These are phyloP conservation scores for Citrus unshiu DNA, from an alignment of 345 rosid species.

Conservation along the genomic window DNA sequence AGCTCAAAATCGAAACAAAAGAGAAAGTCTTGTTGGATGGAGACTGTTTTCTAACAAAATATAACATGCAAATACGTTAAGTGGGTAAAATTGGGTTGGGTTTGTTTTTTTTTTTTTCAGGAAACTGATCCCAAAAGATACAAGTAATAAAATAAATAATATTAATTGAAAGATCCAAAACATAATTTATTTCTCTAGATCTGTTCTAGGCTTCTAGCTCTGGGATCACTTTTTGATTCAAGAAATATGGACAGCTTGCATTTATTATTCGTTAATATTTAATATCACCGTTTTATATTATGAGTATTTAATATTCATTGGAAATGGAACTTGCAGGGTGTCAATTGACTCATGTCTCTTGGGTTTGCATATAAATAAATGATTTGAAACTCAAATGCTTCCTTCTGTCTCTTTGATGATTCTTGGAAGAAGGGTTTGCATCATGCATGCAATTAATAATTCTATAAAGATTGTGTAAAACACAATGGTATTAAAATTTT, in stretches of 20 bases:
- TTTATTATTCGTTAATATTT: neutral
- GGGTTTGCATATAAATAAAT: neutral
- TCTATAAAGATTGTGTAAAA: no score
- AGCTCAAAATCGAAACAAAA: no score
- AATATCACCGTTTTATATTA: neutral
- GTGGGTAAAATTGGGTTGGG: no score
- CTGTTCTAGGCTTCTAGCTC: neutral
- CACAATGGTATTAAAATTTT: no score
- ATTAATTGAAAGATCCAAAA: neutral
- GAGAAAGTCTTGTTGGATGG: no score
- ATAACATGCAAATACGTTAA: no score
- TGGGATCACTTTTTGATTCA: neutral
- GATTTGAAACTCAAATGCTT: neutral
- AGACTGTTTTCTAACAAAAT: no score
- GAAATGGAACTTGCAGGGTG: neutral
- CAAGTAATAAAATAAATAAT: neutral
- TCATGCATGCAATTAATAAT: neutral
- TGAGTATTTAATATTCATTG: neutral
- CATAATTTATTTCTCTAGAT: neutral
- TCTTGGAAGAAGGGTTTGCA: neutral
- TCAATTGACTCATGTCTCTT: slow-evolving; percentile 17
- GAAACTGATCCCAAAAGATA: neutral
- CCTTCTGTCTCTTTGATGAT: slow-evolving; percentile 6
- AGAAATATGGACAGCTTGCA: neutral
- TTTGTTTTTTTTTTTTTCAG: no score